Conservation (phyloP, 371 early-diverging fungal species). For the Apophysomyces ossiformis region DNA sequence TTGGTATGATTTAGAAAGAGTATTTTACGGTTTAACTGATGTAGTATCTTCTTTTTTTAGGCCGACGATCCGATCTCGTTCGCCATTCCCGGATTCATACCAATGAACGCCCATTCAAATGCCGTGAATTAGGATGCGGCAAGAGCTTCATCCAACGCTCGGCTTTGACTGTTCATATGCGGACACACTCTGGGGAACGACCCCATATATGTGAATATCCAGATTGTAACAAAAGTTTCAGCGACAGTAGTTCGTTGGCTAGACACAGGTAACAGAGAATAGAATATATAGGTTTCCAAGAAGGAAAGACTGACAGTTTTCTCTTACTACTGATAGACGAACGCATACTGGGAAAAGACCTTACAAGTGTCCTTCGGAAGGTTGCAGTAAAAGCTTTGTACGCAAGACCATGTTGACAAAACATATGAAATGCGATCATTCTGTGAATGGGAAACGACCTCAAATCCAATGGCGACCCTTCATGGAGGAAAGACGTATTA, state of each 20-base stretch:
- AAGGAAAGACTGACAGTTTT: background rate
- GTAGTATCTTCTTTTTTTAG: constrained; percentile 17
- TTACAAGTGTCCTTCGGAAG: constrained; percentile 64
- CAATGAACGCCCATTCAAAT: constrained; percentile 73
- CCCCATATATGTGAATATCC: constrained; percentile 73
- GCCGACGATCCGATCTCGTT: constrained; percentile 72
- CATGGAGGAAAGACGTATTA: constrained; percentile 46
- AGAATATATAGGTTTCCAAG: background rate
- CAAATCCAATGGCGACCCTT: constrained; percentile 56
- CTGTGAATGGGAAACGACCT: constrained; percentile 42
- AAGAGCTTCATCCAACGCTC: constrained; percentile 86
- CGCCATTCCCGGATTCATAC: constrained; percentile 83
- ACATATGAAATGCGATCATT: constrained; percentile 58
- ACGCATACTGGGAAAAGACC: constrained; percentile 78
- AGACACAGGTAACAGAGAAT: constrained; percentile 37
- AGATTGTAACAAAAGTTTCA: constrained; percentile 65
- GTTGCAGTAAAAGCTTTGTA: constrained; percentile 68
- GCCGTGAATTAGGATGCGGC: constrained; percentile 66
- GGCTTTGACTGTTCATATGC: constrained; percentile 77
- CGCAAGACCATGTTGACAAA: constrained; percentile 74
- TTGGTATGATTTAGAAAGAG: constrained; percentile 39
- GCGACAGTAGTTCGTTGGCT: constrained; percentile 63
- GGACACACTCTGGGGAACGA: constrained; percentile 83
- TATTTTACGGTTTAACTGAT: background rate
- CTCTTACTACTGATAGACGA: constrained; percentile 35